Percentiles rank a stretch among this genome's conserved stretches.
Conservation (phyloP, 2,329 filamentous ascomycete genomes). For the Sporothrix schenckii region DNA sequence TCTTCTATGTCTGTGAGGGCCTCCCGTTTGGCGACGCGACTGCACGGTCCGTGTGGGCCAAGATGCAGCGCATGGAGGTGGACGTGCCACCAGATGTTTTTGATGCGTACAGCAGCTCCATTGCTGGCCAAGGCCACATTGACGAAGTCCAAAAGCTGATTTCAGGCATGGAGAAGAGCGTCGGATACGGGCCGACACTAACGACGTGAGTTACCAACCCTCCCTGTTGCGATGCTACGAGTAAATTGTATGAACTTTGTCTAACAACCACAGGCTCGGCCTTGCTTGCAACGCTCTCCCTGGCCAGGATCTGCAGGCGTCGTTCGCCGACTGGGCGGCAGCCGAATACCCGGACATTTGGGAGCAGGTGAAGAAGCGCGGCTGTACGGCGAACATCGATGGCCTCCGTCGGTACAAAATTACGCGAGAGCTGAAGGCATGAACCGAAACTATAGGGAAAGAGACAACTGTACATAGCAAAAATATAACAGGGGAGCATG, state of each 20-base stretch:
- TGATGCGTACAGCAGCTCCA: conserved; percentile 72
- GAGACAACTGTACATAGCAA: conserved; percentile 23
- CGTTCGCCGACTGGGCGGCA: conserved; percentile 75
- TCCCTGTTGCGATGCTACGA: neutral
- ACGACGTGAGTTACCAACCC: conserved; percentile 64
- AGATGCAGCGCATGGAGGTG: conserved; percentile 73
- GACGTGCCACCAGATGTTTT: conserved; percentile 74
- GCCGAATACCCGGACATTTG: conserved; percentile 69
- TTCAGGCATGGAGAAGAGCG: conserved; percentile 65
- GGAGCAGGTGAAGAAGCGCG: conserved; percentile 63
- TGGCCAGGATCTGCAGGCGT: conserved; percentile 64
- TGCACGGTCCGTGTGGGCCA: conserved; percentile 70
- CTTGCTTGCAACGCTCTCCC: conserved; percentile 75
- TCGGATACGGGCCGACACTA: conserved; percentile 67
- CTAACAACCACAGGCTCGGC: conserved; percentile 61
- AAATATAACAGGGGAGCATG: neutral
- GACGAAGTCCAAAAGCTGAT: conserved; percentile 69
- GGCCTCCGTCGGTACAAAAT: conserved; percentile 56
- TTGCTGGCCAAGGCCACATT: conserved; percentile 72
- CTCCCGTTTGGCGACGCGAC: conserved; percentile 60
- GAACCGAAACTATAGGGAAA: neutral
- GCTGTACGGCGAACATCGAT: conserved; percentile 50
- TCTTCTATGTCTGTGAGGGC: conserved; percentile 76
- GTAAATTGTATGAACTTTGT: conserved; percentile 22
- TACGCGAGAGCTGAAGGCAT: conserved; percentile 43